phyloP scores from a whole-genome alignment of 169 alveolate species.

The Cryptosporidium ubiquitum region DNA sequence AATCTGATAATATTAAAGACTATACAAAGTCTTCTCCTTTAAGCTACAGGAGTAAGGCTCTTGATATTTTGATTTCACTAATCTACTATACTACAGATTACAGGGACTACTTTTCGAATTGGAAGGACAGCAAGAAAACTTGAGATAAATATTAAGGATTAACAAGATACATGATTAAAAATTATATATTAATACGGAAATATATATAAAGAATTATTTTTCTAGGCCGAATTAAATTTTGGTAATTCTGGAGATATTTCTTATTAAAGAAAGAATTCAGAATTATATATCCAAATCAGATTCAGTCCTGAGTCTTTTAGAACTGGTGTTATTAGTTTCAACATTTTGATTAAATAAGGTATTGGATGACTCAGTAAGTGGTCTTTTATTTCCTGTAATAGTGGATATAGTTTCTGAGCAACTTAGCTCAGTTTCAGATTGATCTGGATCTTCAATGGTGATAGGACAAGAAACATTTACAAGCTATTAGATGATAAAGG shows the following conservation, averaged over 20 bases:
- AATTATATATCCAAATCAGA: not conserved
- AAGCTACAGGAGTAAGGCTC: conserved; percentile 43
- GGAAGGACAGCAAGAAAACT: conserved; percentile 29
- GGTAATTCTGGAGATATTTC: not conserved
- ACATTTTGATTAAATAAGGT: not conserved
- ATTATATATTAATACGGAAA: not conserved
- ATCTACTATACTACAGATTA: conserved; percentile 34
- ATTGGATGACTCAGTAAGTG: not conserved
- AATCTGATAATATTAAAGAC: conserved; percentile 1
- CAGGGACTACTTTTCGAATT: conserved; percentile 51
- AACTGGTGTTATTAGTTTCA: not conserved
- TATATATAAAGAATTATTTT: not conserved
- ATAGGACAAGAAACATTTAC: conserved; percentile 57
- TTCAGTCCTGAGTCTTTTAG: not conserved
- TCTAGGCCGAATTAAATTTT: no score
- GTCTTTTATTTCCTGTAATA: not conserved
- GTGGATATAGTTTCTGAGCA: not conserved
- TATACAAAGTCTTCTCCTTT: conserved; percentile 48
- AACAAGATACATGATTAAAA: no score
- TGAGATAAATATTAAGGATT: not conserved
- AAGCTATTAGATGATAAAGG: not conserved
- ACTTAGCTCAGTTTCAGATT: not conserved
- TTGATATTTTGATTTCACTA: conserved; percentile 46
- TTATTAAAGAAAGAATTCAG: no score
- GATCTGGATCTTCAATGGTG: conserved; percentile 2